phyloP scores from a whole-genome alignment of 108 stramenopile species.

The Cyclostephanos tholiformis region DNA sequence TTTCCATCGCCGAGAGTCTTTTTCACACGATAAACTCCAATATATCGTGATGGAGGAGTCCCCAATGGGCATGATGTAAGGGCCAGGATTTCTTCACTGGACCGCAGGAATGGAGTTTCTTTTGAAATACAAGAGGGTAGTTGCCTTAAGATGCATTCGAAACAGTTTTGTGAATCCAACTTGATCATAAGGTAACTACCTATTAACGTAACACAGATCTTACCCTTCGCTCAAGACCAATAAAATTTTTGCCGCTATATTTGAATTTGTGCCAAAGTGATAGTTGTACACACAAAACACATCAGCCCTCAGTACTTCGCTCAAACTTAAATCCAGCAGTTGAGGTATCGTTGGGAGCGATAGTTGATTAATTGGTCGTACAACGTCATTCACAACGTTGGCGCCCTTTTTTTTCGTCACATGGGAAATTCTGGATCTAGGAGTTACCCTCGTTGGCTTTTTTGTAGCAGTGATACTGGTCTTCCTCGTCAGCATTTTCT shows the following conservation, averaged over 20 bases:
- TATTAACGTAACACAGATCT: neutral
- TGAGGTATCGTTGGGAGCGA: slow-evolving; percentile 31
- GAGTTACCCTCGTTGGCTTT: neutral
- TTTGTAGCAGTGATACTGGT: neutral
- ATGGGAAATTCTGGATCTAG: neutral
- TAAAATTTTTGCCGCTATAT: slow-evolving; percentile 42
- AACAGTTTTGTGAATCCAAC: neutral
- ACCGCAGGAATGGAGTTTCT: slow-evolving; percentile 34
- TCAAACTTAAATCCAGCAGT: slow-evolving; percentile 33
- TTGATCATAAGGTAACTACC: neutral
- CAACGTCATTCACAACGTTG: too few species aligned
- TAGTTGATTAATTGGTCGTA: too few species aligned
- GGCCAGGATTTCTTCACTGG: neutral
- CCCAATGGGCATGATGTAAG: slow-evolving; percentile 12
- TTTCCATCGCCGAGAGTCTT: slow-evolving; percentile 1
- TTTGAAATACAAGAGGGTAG: slow-evolving; percentile 15
- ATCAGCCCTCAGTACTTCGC: slow-evolving; percentile 34
- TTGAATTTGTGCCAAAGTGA: slow-evolving; percentile 36
- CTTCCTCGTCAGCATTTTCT: neutral
- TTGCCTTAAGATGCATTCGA: slow-evolving; percentile 5
- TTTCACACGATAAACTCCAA: slow-evolving; percentile 26
- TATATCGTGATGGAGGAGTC: slow-evolving; percentile 20
- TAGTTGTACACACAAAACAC: slow-evolving; percentile 36
- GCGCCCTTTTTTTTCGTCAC: too few species aligned
- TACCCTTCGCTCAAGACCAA: slow-evolving; percentile 29